Conservation (phyloP, 2,329 filamentous ascomycete species). For the Curvularia spicifera region DNA sequence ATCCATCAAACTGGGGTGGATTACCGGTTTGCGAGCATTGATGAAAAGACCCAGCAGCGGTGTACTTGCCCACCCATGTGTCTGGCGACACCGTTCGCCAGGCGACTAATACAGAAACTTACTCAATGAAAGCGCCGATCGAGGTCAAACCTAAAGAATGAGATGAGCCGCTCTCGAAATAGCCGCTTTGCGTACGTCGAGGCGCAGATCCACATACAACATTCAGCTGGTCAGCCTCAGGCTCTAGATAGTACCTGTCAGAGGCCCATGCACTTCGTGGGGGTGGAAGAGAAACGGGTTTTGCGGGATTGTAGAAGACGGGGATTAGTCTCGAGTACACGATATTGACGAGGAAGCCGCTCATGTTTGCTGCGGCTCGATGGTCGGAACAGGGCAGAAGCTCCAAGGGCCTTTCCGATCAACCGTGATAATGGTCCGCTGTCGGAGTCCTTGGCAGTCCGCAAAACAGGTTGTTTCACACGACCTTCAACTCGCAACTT, state of each 20-base stretch:
- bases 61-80: slow-evolving; percentile 10
- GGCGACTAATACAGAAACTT: slow-evolving; percentile 16
- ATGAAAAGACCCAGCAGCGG: slow-evolving; percentile 10
- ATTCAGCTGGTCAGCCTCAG: slow-evolving; percentile 39
- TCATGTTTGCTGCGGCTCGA: neutral
- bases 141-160: neutral
- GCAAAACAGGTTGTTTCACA: neutral
- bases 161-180: slow-evolving; percentile 7
- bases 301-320: neutral
- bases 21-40: neutral
- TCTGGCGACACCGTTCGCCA: slow-evolving; percentile 2
- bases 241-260: slow-evolving; percentile 2
- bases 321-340: neutral
- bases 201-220: slow-evolving; percentile 15
- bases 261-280: slow-evolving; percentile 15
- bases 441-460: neutral
- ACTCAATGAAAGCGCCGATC: slow-evolving; percentile 7
- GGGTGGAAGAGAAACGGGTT: neutral
- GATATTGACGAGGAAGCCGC: neutral
- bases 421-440: neutral
- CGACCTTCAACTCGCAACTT: slow-evolving; percentile 1
- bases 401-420: neutral
- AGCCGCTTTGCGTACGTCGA: slow-evolving; percentile 11
- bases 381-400: slow-evolving; percentile 7
- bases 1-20: neutral